These are phyloP conservation scores for Boletus edulis DNA, from an alignment of 768 basidiomycete species.

Conservation along the genomic window DNA sequence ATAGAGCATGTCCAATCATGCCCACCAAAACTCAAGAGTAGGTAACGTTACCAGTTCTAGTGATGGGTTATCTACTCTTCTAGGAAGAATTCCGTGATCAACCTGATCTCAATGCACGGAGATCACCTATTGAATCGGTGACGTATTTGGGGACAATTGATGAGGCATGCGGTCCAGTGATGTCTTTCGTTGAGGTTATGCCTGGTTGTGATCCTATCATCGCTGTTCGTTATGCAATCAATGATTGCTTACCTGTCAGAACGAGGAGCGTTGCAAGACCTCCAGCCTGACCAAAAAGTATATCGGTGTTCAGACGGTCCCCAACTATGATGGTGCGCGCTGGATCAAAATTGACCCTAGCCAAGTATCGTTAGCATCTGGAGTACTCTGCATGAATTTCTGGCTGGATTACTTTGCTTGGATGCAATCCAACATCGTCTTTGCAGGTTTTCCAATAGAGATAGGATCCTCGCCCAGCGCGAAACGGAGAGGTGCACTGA, in stretches of 20 bases:
- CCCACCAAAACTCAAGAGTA: conserved; percentile 22
- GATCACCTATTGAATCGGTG: conserved; percentile 77
- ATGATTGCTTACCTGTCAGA: conserved; percentile 64
- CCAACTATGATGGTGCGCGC: conserved; percentile 91
- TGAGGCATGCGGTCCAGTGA: conserved; percentile 69
- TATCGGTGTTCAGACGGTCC: conserved; percentile 94
- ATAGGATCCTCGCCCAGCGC: conserved; percentile 70
- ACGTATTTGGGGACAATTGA: conserved; percentile 79
- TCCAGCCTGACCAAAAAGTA: conserved; percentile 86
- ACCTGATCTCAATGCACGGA: conserved; percentile 41
- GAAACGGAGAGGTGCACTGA: conserved; percentile 79
- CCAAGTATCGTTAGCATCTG: conserved; percentile 8
- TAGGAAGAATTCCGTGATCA: conserved; percentile 13
- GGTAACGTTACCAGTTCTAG: conserved; percentile 10
- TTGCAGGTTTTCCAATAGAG: conserved; percentile 87
- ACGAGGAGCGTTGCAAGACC: conserved; percentile 88
- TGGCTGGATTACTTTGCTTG: conserved; percentile 55
- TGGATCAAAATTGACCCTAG: conserved; percentile 84
- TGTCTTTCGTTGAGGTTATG: conserved; percentile 71
- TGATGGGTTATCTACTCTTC: conserved; percentile 1
- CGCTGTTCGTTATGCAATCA: background rate
- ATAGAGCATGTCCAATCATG: conserved; percentile 35
- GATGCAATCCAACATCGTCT: conserved; percentile 92
- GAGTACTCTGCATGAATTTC: background rate
- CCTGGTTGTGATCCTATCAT: conserved; percentile 43